These are phyloP conservation scores for Rhinocladiella mackenziei DNA, from an alignment of 2,329 filamentous ascomycete genomes.

Conservation along the genomic window DNA sequence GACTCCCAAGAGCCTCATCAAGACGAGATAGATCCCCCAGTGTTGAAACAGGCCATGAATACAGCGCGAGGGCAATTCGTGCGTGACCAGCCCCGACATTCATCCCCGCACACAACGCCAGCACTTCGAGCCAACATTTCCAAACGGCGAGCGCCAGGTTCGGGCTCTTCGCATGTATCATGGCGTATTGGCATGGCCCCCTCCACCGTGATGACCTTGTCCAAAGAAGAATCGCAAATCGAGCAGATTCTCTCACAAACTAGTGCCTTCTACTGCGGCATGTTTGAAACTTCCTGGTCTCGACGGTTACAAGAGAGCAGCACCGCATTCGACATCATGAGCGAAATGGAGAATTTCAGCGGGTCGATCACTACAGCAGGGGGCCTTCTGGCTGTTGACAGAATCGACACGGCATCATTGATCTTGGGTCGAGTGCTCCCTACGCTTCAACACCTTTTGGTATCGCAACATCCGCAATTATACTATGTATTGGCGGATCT, in stretches of 20 bases:
- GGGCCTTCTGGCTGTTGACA: conserved; percentile 7
- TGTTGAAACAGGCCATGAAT: too few relatives aligned
- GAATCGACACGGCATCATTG: conserved; percentile 12
- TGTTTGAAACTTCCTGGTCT: too few relatives aligned
- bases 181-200: conserved; percentile 12
- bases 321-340: too few relatives aligned
- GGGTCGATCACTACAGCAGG: conserved; percentile 15
- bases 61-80: too few relatives aligned
- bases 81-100: too few relatives aligned
- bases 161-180: conserved; percentile 3
- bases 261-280: conserved; percentile 1
- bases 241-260: conserved; percentile 9
- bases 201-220: conserved; percentile 3
- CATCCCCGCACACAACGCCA: too few relatives aligned
- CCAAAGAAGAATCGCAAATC: conserved; percentile 13
- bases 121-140: conserved; percentile 13
- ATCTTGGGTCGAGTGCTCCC: conserved; percentile 7
- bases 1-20: too few relatives aligned
- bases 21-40: too few relatives aligned
- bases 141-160: conserved; percentile 5
- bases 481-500: conserved; percentile 15
- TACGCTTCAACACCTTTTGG: conserved; percentile 5
- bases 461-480: conserved; percentile 10
- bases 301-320: too few relatives aligned
- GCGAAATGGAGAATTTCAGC: conserved; percentile 12